A percentile compares a stretch with the other conserved stretches of the same genome.
Conservation (phyloP, 805 yeast species). For the Saturnispora gosingensis region DNA sequence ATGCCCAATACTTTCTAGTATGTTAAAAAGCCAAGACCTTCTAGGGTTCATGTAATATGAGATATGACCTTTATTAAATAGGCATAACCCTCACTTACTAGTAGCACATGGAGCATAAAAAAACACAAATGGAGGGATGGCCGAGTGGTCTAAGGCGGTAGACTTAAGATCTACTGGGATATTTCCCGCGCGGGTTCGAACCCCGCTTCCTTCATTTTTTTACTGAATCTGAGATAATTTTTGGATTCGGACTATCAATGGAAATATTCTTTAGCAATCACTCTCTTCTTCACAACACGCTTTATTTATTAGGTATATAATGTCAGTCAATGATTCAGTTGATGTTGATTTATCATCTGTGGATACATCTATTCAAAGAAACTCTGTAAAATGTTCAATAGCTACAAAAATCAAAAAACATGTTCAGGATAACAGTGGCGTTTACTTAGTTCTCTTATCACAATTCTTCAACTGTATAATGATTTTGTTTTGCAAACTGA, state of each 20-base stretch:
- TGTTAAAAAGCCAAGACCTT: too few species aligned
- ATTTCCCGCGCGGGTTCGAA: constrained; percentile 19
- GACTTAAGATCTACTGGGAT: constrained; percentile 11
- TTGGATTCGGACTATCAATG: not conserved
- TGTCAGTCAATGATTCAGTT: not conserved
- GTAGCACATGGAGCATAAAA: too few species aligned
- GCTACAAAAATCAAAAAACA: not conserved
- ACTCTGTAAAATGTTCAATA: not conserved
- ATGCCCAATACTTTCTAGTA: too few species aligned
- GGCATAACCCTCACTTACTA: too few species aligned
- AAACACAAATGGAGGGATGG: too few species aligned
- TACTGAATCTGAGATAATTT: not conserved
- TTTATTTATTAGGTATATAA: not conserved
- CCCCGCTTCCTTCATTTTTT: constrained; percentile 17
- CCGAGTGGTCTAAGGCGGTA: too few species aligned
- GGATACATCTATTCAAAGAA: not conserved
- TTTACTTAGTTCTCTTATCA: constrained; percentile 46
- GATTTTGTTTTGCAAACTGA: constrained; percentile 67
- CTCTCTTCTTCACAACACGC: not conserved
- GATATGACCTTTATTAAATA: too few species aligned
- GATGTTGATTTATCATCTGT: not conserved
- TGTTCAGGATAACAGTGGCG: constrained; percentile 39
- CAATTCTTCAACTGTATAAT: constrained; percentile 71
- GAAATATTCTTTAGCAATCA: not conserved
- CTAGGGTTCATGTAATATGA: too few species aligned